Conservation (phyloP, 2,329 filamentous ascomycete species). For the Didymella exigua region DNA sequence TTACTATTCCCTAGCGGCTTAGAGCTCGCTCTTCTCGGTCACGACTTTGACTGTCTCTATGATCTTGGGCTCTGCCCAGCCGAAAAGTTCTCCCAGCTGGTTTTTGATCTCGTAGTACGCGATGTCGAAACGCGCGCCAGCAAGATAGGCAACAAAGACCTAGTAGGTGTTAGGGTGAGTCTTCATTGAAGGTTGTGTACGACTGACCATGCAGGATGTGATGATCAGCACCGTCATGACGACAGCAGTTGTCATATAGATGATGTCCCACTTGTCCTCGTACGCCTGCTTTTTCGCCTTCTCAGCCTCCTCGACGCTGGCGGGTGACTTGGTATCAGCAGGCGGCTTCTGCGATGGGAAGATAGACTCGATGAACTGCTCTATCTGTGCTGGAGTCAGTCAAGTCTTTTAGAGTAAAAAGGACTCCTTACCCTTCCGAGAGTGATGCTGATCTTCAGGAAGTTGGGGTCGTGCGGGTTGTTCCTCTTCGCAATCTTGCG, state of each 20-base stretch:
- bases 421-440: slow-evolving; percentile 73
- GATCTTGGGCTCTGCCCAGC: slow-evolving; percentile 21
- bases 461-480: slow-evolving; percentile 90
- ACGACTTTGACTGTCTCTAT: slow-evolving; percentile 30
- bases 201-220: slow-evolving; percentile 77
- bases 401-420: neutral
- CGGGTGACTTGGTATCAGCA: slow-evolving; percentile 32
- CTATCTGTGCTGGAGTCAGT: slow-evolving; percentile 64
- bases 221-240: slow-evolving; percentile 72
- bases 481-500: slow-evolving; percentile 91
- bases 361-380: slow-evolving; percentile 92
- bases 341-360: slow-evolving; percentile 84
- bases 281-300: slow-evolving; percentile 59
- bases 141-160: slow-evolving; percentile 77
- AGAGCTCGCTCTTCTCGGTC: slow-evolving; percentile 52
- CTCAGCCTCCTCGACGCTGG: slow-evolving; percentile 61
- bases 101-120: slow-evolving; percentile 64
- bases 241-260: slow-evolving; percentile 70
- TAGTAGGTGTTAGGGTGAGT: slow-evolving; percentile 48
- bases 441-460: slow-evolving; percentile 85
- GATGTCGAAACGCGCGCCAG: slow-evolving; percentile 83
- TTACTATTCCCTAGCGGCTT: slow-evolving; percentile 15
- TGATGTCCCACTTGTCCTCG: slow-evolving; percentile 60
- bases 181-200: slow-evolving; percentile 16
- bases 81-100: slow-evolving; percentile 50